Percentiles rank a stretch among this genome's conserved stretches.
Evolutionary conservation across 2,329 filamentous ascomycete genomes (phyloP).

Genomic region (Fulvia fulva): DNA sequence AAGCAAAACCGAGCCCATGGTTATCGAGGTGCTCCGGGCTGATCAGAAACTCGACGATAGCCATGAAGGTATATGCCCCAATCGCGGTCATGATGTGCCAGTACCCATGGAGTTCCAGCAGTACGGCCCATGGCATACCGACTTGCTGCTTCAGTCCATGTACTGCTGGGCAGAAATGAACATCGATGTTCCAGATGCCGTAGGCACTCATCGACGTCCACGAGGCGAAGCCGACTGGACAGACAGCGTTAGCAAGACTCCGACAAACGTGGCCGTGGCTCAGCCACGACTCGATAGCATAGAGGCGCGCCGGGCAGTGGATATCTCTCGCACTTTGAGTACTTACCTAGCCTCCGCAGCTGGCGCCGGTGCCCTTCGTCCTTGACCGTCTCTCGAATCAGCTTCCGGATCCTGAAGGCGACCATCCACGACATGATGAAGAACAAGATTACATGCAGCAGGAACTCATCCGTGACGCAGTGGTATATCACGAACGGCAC

Average conservation of each 20-base stretch:
- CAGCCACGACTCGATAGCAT: no score
- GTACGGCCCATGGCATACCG: slow-evolving; percentile 71
- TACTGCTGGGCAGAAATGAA: slow-evolving; percentile 66
- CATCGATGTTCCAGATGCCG: slow-evolving; percentile 73
- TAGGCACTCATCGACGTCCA: slow-evolving; percentile 51
- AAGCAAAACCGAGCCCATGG: slow-evolving; percentile 22
- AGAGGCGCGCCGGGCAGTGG: no score
- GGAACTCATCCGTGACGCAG: slow-evolving; percentile 29
- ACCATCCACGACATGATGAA: slow-evolving; percentile 25
- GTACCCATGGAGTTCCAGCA: slow-evolving; percentile 69
- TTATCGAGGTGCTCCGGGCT: slow-evolving; percentile 12
- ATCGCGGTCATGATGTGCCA: slow-evolving; percentile 72
- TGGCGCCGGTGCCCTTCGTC: slow-evolving; percentile 17
- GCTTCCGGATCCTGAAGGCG: slow-evolving; percentile 12
- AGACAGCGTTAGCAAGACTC: no score
- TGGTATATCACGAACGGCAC: slow-evolving; percentile 28
- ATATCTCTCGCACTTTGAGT: no score
- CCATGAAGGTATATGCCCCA: slow-evolving; percentile 25
- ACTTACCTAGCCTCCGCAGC: slow-evolving; percentile 47
- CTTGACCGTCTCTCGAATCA: slow-evolving; percentile 20
- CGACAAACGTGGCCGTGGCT: no score
- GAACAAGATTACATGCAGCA: slow-evolving; percentile 26
- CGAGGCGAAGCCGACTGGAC: slow-evolving; percentile 17
- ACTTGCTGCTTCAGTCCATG: slow-evolving; percentile 63
- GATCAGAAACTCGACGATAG: slow-evolving; percentile 25